Percentiles rank a stretch among this genome's conserved stretches.
These are phyloP conservation scores for Mortierella sp. DNA, from an alignment of 371 early-diverging fungal species.

Conservation along the genomic window DNA sequence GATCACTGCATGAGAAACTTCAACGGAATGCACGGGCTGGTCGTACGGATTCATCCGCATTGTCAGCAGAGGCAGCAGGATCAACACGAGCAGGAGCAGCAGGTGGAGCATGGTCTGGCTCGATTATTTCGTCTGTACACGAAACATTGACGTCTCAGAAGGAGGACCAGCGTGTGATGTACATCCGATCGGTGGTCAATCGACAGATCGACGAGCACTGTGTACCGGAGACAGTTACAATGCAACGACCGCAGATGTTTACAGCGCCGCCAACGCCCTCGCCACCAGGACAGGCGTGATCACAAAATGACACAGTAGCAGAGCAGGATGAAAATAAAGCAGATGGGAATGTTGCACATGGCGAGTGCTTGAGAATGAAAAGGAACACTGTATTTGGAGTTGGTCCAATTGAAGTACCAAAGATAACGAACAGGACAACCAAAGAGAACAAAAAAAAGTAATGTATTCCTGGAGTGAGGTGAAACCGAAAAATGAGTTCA, in stretches of 20 bases:
- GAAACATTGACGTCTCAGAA: slow-evolving; percentile 31
- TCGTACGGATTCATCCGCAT: neutral
- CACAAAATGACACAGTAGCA: neutral
- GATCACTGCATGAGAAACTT: slow-evolving; percentile 29
- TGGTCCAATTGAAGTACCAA: too few species aligned
- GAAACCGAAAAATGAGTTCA: too few species aligned
- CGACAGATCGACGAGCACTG: slow-evolving; percentile 41
- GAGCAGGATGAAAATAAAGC: neutral
- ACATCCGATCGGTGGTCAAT: slow-evolving; percentile 45
- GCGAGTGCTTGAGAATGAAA: too few species aligned
- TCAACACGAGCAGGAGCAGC: neutral
- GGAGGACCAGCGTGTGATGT: slow-evolving; percentile 35
- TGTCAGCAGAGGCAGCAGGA: slow-evolving; percentile 1
- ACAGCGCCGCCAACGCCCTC: slow-evolving; percentile 8
- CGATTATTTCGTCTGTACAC: slow-evolving; percentile 22
- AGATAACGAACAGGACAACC: neutral
- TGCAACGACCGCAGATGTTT: neutral
- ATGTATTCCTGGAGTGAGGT: slow-evolving; percentile 7
- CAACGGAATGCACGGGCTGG: slow-evolving; percentile 2
- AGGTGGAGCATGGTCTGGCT: slow-evolving; percentile 6
- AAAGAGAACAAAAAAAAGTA: neutral
- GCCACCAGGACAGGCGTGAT: neutral
- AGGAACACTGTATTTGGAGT: neutral
- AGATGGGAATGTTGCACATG: too few species aligned
- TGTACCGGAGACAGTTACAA: neutral